Percentiles rank a stretch among this genome's conserved stretches.
phyloP scores from a whole-genome alignment of 352 stramenopile species.

The Phytophthora vignae region DNA sequence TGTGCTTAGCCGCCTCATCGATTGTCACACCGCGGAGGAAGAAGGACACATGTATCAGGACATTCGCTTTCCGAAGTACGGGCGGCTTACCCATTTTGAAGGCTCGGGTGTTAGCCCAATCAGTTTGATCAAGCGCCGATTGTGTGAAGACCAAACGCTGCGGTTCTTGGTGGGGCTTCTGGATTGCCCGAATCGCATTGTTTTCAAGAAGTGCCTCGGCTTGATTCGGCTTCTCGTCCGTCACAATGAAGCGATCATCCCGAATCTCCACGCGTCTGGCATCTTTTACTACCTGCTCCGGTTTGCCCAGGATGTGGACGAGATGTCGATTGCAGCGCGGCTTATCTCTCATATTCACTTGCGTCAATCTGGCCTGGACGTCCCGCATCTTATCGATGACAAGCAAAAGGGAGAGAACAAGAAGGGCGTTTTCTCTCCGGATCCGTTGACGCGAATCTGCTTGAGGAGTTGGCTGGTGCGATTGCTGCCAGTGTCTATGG shows the following conservation, averaged over 20 bases:
- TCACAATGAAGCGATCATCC: slow-evolving; percentile 88
- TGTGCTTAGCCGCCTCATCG: slow-evolving; percentile 82
- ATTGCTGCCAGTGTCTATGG: slow-evolving; percentile 85
- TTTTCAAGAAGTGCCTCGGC: slow-evolving; percentile 87
- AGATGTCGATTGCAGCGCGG: slow-evolving; percentile 82
- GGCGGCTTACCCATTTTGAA: slow-evolving; percentile 84
- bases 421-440: slow-evolving; percentile 80
- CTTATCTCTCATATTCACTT: slow-evolving; percentile 88
- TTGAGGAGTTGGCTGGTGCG: slow-evolving; percentile 87
- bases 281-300: slow-evolving; percentile 90
- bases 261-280: slow-evolving; percentile 80
- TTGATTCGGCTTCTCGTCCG: slow-evolving; percentile 85
- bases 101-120: slow-evolving; percentile 79
- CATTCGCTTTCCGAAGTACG: slow-evolving; percentile 81
- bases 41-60: slow-evolving; percentile 85
- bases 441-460: slow-evolving; percentile 85
- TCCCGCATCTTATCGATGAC: slow-evolving; percentile 68
- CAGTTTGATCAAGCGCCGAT: slow-evolving; percentile 75
- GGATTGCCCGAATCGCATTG: slow-evolving; percentile 83
- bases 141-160: slow-evolving; percentile 81
- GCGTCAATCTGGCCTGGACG: slow-evolving; percentile 73
- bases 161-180: slow-evolving; percentile 84
- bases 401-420: slow-evolving; percentile 85
- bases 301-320: slow-evolving; percentile 81
- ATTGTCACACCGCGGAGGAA: slow-evolving; percentile 85